Base-by-base conservation (phyloP, 2,329 filamentous ascomycete genomes). In the Pseudocercospora eumusae region DNA sequence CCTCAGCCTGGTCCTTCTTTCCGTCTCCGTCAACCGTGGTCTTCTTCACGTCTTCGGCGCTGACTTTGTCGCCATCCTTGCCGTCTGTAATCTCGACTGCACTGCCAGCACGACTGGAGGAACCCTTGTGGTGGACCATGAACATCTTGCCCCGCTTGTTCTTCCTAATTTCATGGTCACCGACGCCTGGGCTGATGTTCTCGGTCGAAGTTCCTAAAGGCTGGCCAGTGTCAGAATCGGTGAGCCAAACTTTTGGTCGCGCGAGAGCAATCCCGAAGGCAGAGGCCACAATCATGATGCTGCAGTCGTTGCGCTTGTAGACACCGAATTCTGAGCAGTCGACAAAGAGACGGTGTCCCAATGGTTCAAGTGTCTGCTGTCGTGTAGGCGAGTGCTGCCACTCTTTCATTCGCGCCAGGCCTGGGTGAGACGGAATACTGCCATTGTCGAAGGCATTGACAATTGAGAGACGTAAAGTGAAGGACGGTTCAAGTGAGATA, bases 161-260 rank as follows among this genome's bases (percentile, higher is more conserved):
- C 31, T 68, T 69, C 57, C 66, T 64, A 57, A 73, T 61, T 18
- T 63, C 61, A 13, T 50, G 44, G 31, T 60, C 57, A 42, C 69
- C 67, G 57, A 67, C 68, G 61, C 68, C 68, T 15, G 69, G 64
- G 7, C 31, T 54, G 15, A 44, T 5, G 15, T 7, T 61, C 7
- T n/a, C 60, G 42, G 54, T 47, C 36, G 64, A 61, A 1, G 61
- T 45, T 28, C 66, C 64, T 56, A 69, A 57, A 47, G 68, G 70
- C 70, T 73, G 60, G 45, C 66, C 64, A 28, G 69, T 73, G 68
- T 73, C 67, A 73, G 71, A 66, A 60, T 71, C 69, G 33, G 71
- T 60, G 11, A 67, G 31, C 11, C 64, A 64, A 56, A 71, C 63
- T 3, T 63, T 64, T 27, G 61, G 64, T 27, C 59, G 44, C 42